These are phyloP conservation scores for Lindgomyces ingoldianus DNA, from an alignment of 495 filamentous ascomycete species.

Conservation along the genomic window DNA sequence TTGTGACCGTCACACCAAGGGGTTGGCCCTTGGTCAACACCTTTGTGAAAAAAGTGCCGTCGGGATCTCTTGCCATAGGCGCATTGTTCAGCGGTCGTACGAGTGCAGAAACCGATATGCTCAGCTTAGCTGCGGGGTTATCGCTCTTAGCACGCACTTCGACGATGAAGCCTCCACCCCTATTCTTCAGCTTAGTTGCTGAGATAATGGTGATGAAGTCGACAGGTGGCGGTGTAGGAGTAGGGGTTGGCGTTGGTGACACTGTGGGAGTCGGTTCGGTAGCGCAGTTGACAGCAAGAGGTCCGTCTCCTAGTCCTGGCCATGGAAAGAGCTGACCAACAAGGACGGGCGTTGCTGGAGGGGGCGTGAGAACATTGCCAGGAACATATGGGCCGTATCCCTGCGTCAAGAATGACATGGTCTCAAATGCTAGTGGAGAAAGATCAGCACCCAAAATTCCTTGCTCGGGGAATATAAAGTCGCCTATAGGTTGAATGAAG, in stretches of 20 bases:
- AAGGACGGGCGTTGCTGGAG: background rate
- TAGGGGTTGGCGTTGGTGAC: background rate
- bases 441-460: background rate
- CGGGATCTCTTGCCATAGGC: background rate
- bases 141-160: background rate
- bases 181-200: background rate
- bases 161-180: constrained; percentile 1
- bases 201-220: background rate
- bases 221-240: background rate
- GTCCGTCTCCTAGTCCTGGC: background rate
- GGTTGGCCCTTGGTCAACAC: background rate
- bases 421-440: constrained; percentile 6
- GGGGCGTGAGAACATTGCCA: background rate
- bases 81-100: background rate
- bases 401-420: background rate
- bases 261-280: background rate
- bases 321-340: constrained; percentile 2
- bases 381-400: constrained; percentile 7
- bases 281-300: background rate
- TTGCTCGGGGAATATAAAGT: constrained; percentile 4
- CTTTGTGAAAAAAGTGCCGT: background rate
- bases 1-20: background rate
- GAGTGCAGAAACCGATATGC: background rate
- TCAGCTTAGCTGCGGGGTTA: background rate
- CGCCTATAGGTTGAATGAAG: constrained; percentile 4